Conservation (phyloP, 371 early-diverging fungal species). For the Gilbertella persicaria region DNA sequence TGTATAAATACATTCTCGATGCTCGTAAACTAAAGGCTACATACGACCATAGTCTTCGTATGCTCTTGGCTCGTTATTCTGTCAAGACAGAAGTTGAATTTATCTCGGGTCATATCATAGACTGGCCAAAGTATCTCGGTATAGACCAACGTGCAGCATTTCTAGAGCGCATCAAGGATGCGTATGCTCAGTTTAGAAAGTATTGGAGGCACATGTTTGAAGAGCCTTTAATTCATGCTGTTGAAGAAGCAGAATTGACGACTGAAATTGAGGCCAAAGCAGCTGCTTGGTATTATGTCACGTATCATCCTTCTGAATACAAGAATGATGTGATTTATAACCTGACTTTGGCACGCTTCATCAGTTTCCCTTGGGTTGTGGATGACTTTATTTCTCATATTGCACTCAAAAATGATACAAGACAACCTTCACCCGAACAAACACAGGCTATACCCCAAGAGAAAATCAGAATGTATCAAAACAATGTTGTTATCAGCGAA, state of each 20-base stretch:
- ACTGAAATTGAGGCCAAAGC: conserved; percentile 46
- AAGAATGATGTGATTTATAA: conserved; percentile 11
- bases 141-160: conserved; percentile 7
- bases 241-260: neutral
- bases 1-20: conserved; percentile 53
- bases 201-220: conserved; percentile 41
- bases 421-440: neutral
- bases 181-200: conserved; percentile 31
- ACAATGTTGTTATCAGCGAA: neutral
- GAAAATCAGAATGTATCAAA: neutral
- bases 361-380: conserved; percentile 65
- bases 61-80: conserved; percentile 61
- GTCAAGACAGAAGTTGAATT: conserved; percentile 51
- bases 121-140: conserved; percentile 24
- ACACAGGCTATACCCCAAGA: conserved; percentile 2
- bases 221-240: neutral
- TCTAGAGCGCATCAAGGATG: conserved; percentile 21
- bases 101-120: conserved; percentile 35
- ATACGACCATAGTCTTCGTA: conserved; percentile 56
- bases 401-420: conserved; percentile 21
- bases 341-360: conserved; percentile 6
- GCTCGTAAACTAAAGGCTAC: conserved; percentile 40
- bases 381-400: conserved; percentile 53
- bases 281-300: conserved; percentile 72
- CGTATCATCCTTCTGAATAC: conserved; percentile 51